phyloP scores from a whole-genome alignment of 345 rosid genomes.

The Combretum micranthum region DNA sequence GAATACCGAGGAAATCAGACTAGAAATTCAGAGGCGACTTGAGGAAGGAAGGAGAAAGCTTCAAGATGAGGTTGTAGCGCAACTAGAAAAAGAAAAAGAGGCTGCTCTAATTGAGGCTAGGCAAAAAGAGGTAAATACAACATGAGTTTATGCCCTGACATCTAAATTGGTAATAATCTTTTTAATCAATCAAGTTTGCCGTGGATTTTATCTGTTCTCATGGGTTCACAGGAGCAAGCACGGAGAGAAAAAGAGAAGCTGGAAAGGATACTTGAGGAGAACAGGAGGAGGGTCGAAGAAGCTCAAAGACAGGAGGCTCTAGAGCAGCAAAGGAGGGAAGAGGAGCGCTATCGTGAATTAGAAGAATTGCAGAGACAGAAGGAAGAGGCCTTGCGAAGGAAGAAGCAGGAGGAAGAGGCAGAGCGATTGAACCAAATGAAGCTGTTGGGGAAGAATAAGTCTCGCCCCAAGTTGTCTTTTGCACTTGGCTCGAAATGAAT shows the following conservation, averaged over 20 bases:
- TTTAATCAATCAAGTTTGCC: not conserved
- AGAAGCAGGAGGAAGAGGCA: conserved; percentile 89
- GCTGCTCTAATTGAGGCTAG: conserved; percentile 56
- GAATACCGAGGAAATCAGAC: conserved; percentile 57
- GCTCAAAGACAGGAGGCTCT: conserved; percentile 77
- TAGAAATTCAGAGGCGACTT: conserved; percentile 53
- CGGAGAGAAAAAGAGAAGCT: conserved; percentile 63
- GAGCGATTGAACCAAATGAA: conserved; percentile 85
- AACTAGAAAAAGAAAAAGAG: conserved; percentile 86
- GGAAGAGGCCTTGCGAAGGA: conserved; percentile 78
- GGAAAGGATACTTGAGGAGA: conserved; percentile 77
- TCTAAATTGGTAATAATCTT: not conserved
- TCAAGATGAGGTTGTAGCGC: conserved; percentile 59
- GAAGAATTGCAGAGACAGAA: conserved; percentile 77
- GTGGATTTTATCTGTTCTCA: conserved; percentile 2
- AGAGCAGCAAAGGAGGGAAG: conserved; percentile 81
- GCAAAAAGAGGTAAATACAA: conserved; percentile 57
- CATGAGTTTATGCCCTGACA: not conserved
- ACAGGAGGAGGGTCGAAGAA: conserved; percentile 67
- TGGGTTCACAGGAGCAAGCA: conserved; percentile 52
- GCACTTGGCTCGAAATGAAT: conserved; percentile 78
- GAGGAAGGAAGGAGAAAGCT: conserved; percentile 78
- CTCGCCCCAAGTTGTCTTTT: conserved; percentile 86
- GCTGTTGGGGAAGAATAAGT: conserved; percentile 91
- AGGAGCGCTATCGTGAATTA: conserved; percentile 69